Percentiles rank a stretch among this genome's conserved stretches.
Conservation (phyloP, 2,329 filamentous ascomycete genomes). For the Diaporthe vexans region DNA sequence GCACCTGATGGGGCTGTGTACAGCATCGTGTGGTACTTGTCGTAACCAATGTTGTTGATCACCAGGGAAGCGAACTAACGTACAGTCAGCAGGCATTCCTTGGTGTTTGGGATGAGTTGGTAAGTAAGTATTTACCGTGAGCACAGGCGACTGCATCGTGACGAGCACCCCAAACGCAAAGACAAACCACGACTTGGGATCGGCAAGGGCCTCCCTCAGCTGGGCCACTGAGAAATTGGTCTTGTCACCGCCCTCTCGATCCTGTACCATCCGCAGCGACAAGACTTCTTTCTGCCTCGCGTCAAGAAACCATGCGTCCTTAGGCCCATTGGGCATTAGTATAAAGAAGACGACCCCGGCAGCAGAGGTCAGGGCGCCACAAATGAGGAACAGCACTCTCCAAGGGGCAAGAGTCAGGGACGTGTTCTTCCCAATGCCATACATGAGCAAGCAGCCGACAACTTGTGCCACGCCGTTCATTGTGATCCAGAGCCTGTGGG, state of each 20-base stretch:
- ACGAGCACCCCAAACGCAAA: conserved; percentile 62
- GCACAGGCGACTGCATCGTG: conserved; percentile 60
- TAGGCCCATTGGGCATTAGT: conserved; percentile 61
- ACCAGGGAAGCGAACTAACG: conserved; percentile 62
- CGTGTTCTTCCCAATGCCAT: conserved; percentile 61
- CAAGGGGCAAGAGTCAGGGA: conserved; percentile 57
- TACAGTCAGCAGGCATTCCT: conserved; percentile 34
- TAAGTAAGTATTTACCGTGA: conserved; percentile 50
- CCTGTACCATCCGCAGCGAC: conserved; percentile 50
- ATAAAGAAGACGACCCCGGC: conserved; percentile 61
- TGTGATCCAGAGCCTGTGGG: conserved; percentile 56
- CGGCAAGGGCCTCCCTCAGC: conserved; percentile 58
- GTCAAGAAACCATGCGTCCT: conserved; percentile 64
- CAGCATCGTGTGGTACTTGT: conserved; percentile 60
- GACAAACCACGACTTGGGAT: conserved; percentile 59
- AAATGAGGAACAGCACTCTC: conserved; percentile 63
- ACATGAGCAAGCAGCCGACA: conserved; percentile 62
- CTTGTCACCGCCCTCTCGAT: conserved; percentile 53
- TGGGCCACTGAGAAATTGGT: conserved; percentile 59
- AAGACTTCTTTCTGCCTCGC: conserved; percentile 58
- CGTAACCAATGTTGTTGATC: conserved; percentile 62
- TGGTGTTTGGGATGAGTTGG: neutral
- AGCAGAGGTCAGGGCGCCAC: conserved; percentile 60
- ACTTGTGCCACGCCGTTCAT: conserved; percentile 63
- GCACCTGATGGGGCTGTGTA: conserved; percentile 63